Evolutionary conservation across 805 yeast genomes (phyloP), one percentile per base, ranked within the genome.

Genomic region (Lipomyces lipofer): DNA sequence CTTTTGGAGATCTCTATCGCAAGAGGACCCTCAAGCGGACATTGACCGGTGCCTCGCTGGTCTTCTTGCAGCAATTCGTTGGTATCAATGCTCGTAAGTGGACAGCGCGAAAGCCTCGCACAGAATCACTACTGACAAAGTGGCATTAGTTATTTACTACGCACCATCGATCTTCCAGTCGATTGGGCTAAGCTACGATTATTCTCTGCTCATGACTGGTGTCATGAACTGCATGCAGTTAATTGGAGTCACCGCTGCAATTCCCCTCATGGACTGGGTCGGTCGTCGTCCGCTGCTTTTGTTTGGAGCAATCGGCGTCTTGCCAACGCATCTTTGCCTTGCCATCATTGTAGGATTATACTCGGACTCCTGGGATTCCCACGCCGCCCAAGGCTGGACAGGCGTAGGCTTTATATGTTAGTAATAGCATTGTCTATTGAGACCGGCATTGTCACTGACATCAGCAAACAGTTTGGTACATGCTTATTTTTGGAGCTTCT

Each of bases 211-310:
- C 56, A 75, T 73, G 49, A 68, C 73, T 54, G 78, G 77, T 62
- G 71, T 78, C 33, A 76, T 76, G 40, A 76, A 79, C 66, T 72
- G 75, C 50, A 66, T 68, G 49, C 74, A 6, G 75, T 43, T 25
- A 15, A 57, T 32, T 56, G 80, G 85, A 22, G 81, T 85, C 27
- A 69, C 82, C 47, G 76, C 85, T 29, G 83, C 84, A 38, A 77
- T 82, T 58, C 66, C 70, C 30, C 66, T 75, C 25, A 71, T 84
- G 66, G 89, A 84, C 66, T 69, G 69, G 33, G 65, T 80, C 63
- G 95, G 95, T 61, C 81, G 92, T 69, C 79, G 88, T 70, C 73
- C 78, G 43, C 68, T 82, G 46, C 73, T 86, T 70, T 66, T 84
- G 51, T 68, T 69, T 54, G 91, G 91, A 57, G 81, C 87, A 32